phyloP scores from a whole-genome alignment of 1,284 basidiomycete genomes.

The Puccinia polysora region DNA sequence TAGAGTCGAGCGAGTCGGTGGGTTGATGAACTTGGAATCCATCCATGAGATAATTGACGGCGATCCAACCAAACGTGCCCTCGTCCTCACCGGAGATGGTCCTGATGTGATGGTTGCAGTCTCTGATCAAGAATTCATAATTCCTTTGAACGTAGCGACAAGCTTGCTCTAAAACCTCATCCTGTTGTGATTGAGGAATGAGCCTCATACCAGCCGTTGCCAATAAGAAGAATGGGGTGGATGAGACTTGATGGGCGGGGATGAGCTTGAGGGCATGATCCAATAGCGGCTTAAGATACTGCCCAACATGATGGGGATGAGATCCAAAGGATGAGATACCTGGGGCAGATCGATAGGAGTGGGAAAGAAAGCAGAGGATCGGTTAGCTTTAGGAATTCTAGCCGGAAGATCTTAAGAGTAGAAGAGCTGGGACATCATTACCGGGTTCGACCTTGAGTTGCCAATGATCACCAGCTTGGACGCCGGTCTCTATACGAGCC shows the following conservation, averaged over 20 bases:
- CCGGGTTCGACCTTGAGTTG: constrained; percentile 89
- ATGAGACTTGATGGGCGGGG: constrained; percentile 72
- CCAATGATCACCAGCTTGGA: constrained; percentile 74
- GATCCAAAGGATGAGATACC: constrained; percentile 80
- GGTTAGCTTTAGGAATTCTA: constrained; percentile 7
- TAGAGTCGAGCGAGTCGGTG: constrained; percentile 56
- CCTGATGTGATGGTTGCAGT: constrained; percentile 78
- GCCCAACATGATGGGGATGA: constrained; percentile 65
- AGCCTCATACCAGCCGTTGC: constrained; percentile 98
- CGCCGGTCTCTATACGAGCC: constrained; percentile 69
- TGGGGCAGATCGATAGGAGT: constrained; percentile 52
- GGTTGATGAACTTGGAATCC: constrained; percentile 64
- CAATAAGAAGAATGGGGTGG: constrained; percentile 86
- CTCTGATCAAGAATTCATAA: constrained; percentile 71
- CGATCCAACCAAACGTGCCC: constrained; percentile 96
- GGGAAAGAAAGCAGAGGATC: neutral
- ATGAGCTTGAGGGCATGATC: constrained; percentile 76
- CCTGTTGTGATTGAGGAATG: constrained; percentile 66
- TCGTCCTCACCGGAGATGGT: constrained; percentile 98
- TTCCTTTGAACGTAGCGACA: constrained; percentile 71
- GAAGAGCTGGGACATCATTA: constrained; percentile 55
- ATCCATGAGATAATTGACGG: constrained; percentile 98
- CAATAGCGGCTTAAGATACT: constrained; percentile 76
- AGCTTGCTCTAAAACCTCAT: constrained; percentile 67
- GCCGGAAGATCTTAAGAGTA: neutral